phyloP scores from a whole-genome alignment of 805 yeast species.

The Teunomyces gatunensis region DNA sequence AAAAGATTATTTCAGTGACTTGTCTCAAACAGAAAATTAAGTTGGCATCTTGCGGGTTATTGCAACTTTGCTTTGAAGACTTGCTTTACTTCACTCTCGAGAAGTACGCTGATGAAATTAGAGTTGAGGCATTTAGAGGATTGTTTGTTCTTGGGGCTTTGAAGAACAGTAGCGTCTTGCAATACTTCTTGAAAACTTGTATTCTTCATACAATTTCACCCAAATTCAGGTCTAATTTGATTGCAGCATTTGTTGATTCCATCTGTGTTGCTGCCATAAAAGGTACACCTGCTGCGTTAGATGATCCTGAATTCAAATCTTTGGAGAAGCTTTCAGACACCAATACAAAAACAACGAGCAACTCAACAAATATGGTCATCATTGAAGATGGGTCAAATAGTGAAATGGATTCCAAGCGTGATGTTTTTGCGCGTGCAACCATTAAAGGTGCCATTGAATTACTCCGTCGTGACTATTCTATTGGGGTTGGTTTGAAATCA shows the following conservation, averaged over 20 bases:
- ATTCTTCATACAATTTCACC: conserved; percentile 53
- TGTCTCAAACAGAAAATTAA: conserved; percentile 59
- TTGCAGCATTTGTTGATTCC: conserved; percentile 46
- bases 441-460: conserved; percentile 65
- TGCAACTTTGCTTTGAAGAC: conserved; percentile 52
- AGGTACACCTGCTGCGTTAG: conserved; percentile 56
- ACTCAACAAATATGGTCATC: conserved; percentile 46
- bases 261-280: conserved; percentile 66
- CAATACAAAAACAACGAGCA: conserved; percentile 15
- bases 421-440: conserved; percentile 61
- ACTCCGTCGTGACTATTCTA: conserved; percentile 56
- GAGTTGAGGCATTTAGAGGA: conserved; percentile 69
- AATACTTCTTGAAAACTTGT: conserved; percentile 57
- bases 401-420: conserved; percentile 54
- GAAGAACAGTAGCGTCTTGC: conserved; percentile 57
- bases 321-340: conserved; percentile 24
- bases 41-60: conserved; percentile 55
- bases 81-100: conserved; percentile 51
- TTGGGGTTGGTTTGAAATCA: conserved; percentile 54
- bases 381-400: conserved; percentile 51
- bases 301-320: conserved; percentile 61
- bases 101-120: conserved; percentile 47
- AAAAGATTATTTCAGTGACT: conserved; percentile 49
- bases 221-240: conserved; percentile 49
- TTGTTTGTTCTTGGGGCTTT: conserved; percentile 74